Evolutionary conservation across 1,284 basidiomycete genomes (phyloP), one percentile per base, ranked within the genome.

Genomic region (Ceratobasidium papillatum): DNA sequence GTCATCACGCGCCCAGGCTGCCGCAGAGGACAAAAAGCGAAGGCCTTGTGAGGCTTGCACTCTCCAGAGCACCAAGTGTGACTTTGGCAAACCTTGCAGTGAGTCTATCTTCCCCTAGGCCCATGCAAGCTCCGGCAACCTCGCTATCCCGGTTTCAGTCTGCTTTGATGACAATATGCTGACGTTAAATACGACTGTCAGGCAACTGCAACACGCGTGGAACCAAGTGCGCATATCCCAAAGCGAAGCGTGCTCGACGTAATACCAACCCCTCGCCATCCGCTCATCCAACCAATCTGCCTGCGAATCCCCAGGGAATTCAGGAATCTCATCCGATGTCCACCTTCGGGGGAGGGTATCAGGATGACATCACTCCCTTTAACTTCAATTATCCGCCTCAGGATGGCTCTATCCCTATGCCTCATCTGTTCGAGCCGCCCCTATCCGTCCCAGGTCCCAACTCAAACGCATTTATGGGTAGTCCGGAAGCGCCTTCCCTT

Each of bases 191-290:
- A 45, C 36, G 17, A 38, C 62, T 59, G 47, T 22, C 79, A 94
- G 93, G 90, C 3, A 94, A 94, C 85, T 95, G 94, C 79, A 79
- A 89, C 0, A 87, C 90, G 77, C 88, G 91, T 61, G 93, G 93
- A 80, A 86, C 86, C 75, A 86, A 89, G 2, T 96, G 94, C 83
- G 93, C 92, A 0, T 95, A 91, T 80, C 89, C 93, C 83, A 94
- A 95, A 80, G 93, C 93, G 79, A 71, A 71, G 34, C 66, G 66
- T n/a, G 34, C 74, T 30, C 43, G 65, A 5, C 65, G 65, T 0
- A 49, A 71, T 36, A 71, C 66, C 66, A 59, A 71, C 25, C 66
- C 66, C 19, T 59, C 66, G 12, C 54, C 66, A 25, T 38, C 41
- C 2, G 11, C 34, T 32, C 36, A 7, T 1, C 3, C 66, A 11